These are phyloP conservation scores for Leishmania major DNA, from an alignment of 208 protist species.

Conservation along the genomic window DNA sequence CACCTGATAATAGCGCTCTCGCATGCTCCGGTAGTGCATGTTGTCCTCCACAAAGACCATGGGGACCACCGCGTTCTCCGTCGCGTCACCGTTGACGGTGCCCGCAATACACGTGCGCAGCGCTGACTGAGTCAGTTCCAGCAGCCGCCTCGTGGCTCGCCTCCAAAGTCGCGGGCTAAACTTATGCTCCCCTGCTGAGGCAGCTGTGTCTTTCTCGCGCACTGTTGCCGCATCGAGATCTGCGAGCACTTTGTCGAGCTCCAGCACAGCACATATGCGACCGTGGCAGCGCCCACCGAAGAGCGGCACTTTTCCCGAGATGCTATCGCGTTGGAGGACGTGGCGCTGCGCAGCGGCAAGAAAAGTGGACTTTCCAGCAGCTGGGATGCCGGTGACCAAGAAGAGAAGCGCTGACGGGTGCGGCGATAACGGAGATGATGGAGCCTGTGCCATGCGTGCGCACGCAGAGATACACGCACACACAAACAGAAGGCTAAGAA, in stretches of 20 bases:
- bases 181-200: background rate
- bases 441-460: background rate
- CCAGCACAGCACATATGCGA: conserved; percentile 10
- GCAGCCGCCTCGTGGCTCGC: conserved; percentile 10
- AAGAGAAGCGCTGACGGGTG: conserved; percentile 31
- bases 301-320: background rate
- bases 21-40: conserved; percentile 81
- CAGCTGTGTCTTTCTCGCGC: background rate
- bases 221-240: background rate
- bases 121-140: conserved; percentile 7
- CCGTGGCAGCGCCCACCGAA: conserved; percentile 12
- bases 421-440: too few species aligned
- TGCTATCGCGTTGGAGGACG: background rate
- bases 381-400: conserved; percentile 68
- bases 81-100: background rate
- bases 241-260: conserved; percentile 18
- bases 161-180: background rate
- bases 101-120: conserved; percentile 10
- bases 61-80: conserved; percentile 12
- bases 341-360: conserved; percentile 24
- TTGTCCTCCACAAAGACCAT: conserved; percentile 81
- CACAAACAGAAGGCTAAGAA: background rate
- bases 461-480: background rate
- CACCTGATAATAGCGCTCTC: conserved; percentile 67
- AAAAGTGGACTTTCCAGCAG: conserved; percentile 67